Evolutionary conservation across 257 asterid species (phyloP).

Genomic region (Nyctanthes arbortristis): DNA sequence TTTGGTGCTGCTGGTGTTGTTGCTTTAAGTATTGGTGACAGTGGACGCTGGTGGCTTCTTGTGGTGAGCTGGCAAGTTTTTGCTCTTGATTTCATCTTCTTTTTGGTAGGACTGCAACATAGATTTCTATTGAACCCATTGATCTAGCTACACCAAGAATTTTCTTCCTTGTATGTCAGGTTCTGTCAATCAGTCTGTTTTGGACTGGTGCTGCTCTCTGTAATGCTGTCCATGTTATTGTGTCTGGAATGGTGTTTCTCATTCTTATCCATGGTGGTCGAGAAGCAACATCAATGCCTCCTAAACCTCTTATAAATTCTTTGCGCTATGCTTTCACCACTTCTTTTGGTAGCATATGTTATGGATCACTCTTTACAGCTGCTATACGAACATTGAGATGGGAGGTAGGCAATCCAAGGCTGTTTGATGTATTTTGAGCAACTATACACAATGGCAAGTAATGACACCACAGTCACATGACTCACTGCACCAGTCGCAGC

Average conservation of each 20-base stretch:
- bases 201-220: constrained; percentile 99
- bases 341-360: constrained; percentile 97
- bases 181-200: constrained; percentile 81
- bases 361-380: constrained; percentile 98
- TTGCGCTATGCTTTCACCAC: constrained; percentile 77
- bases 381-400: constrained; percentile 92
- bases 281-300: constrained; percentile 84
- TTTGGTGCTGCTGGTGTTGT: constrained; percentile 93
- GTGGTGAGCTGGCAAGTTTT: constrained; percentile 99
- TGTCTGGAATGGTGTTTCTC: constrained; percentile 92
- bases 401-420: constrained; percentile 61
- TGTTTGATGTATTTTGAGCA: constrained; percentile 13
- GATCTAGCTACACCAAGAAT: constrained; percentile 17
- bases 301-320: constrained; percentile 67
- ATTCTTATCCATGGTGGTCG: constrained; percentile 85
- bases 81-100: constrained; percentile 42
- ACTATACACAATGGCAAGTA: constrained; percentile 4
- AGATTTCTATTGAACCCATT: constrained; percentile 12
- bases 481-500: constrained; percentile 8
- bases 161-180: constrained; percentile 48
- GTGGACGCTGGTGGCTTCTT: constrained; percentile 99
- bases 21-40: constrained; percentile 75
- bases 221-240: constrained; percentile 82
- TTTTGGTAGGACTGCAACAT: constrained; percentile 10
- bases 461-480: not conserved